A percentile compares a stretch with the other conserved stretches of the same genome.
Conservation (phyloP, 305 asterid species). For the Fraxinus albicans region DNA sequence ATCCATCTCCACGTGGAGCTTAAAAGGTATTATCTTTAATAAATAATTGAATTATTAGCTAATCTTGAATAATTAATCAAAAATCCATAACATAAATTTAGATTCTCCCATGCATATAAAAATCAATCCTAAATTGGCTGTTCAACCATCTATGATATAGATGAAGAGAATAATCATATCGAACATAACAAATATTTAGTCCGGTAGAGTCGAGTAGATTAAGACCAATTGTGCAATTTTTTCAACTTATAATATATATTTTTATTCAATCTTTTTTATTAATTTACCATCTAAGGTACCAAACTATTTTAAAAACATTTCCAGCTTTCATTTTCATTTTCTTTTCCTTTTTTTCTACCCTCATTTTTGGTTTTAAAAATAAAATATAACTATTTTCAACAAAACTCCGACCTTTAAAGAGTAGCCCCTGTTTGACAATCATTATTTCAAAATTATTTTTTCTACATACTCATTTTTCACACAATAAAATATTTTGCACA, state of each 20-base stretch:
- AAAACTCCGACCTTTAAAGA: not conserved
- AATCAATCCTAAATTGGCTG: constrained; percentile 22
- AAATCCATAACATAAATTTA: no score
- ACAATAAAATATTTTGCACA: no score
- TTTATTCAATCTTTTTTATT: no score
- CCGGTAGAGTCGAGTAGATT: not conserved
- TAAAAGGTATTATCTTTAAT: not conserved
- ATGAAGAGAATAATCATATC: not conserved
- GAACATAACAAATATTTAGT: not conserved
- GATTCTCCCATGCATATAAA: constrained; percentile 18
- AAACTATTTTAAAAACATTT: not conserved
- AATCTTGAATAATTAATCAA: not conserved
- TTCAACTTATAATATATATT: no score
- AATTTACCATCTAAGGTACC: not conserved
- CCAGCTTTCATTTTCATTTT: no score
- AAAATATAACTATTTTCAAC: no score
- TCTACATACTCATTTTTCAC: no score
- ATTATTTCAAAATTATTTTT: no score
- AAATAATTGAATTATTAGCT: not conserved
- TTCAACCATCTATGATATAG: constrained; percentile 10
- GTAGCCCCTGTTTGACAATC: no score
- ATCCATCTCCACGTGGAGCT: not conserved
- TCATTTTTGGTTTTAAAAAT: not conserved
- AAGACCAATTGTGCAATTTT: not conserved
- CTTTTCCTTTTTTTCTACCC: no score